These are phyloP conservation scores for Bimuria novae-zelandiae DNA, from an alignment of 2,329 filamentous ascomycete genomes.

Conservation along the genomic window DNA sequence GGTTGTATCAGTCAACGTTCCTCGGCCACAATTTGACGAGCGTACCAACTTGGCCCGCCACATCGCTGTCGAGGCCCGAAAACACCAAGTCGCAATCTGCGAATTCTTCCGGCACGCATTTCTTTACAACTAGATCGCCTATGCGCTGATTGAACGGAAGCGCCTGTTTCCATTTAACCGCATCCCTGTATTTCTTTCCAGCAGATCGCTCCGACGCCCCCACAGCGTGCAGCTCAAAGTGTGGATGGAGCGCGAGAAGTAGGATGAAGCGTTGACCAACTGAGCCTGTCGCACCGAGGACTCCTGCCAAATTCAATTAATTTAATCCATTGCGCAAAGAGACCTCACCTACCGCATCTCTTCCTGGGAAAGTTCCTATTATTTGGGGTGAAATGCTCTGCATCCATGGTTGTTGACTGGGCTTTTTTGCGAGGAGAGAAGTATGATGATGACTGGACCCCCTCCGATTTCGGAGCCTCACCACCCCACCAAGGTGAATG, in stretches of 20 bases:
- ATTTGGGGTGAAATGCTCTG: conserved; percentile 48
- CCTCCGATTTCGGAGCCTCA: conserved; percentile 33
- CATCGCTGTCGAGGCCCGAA: conserved; percentile 87
- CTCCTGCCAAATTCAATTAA: conserved; percentile 48
- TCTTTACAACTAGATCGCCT: conserved; percentile 80
- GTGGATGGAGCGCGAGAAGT: conserved; percentile 83
- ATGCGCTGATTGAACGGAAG: conserved; percentile 76
- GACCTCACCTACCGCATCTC: conserved; percentile 54
- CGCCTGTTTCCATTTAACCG: conserved; percentile 92
- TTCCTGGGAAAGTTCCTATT: conserved; percentile 53
- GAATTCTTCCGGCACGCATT: conserved; percentile 83
- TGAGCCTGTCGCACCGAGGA: conserved; percentile 89
- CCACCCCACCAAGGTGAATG: not conserved
- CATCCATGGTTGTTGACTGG: conserved; percentile 47
- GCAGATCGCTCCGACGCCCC: conserved; percentile 88
- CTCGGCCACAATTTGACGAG: not conserved
- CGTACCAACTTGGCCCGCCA: conserved; percentile 88
- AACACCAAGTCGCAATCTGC: conserved; percentile 91
- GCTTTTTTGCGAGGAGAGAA: conserved; percentile 27
- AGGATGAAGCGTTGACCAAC: conserved; percentile 96
- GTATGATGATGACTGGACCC: too few species aligned
- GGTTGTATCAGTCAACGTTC: not conserved
- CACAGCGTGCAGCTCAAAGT: conserved; percentile 83
- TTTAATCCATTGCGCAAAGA: conserved; percentile 40
- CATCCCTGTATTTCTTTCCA: conserved; percentile 93